These are phyloP conservation scores for Theileria annulata DNA, from an alignment of 169 alveolate species.

Conservation along the genomic window DNA sequence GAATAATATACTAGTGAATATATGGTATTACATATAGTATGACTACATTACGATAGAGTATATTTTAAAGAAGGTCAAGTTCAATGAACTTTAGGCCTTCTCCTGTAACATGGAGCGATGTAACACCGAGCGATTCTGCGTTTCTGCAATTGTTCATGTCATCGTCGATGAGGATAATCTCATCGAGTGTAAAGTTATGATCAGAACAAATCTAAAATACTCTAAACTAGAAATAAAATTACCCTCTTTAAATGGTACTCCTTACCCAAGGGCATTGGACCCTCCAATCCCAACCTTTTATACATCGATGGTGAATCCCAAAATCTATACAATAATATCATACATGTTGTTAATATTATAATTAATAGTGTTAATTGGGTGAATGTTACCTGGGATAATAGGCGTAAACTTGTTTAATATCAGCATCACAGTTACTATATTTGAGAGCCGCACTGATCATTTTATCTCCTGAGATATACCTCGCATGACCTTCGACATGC, in stretches of 20 bases:
- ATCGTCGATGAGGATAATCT: conserved; percentile 67
- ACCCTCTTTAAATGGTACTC: conserved; percentile 57
- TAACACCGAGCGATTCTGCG: conserved; percentile 61
- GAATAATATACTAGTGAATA: too few relatives aligned
- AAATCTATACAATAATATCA: conserved; percentile 31
- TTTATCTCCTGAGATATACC: conserved; percentile 40
- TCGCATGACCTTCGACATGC: conserved; percentile 58
- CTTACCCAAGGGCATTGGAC: conserved; percentile 61
- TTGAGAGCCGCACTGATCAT: conserved; percentile 56
- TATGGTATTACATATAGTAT: too few relatives aligned
- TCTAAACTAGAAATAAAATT: neutral
- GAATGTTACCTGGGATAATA: conserved; percentile 54
- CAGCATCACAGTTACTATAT: conserved; percentile 41
- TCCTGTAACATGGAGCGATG: conserved; percentile 51
- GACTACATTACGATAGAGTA: too few relatives aligned
- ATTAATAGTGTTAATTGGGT: neutral
- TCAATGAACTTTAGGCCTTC: conserved; percentile 58
- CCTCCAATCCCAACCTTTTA: conserved; percentile 45
- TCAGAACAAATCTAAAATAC: conserved; percentile 42
- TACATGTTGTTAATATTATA: too few relatives aligned
- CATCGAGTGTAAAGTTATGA: conserved; percentile 36
- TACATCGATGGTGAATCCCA: conserved; percentile 55
- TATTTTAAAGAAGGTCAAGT: conserved; percentile 29
- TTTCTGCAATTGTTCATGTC: conserved; percentile 61
- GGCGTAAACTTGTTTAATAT: conserved; percentile 53